phyloP scores from a whole-genome alignment of 23 red algal genomes.

The Gracilaria caudata region DNA sequence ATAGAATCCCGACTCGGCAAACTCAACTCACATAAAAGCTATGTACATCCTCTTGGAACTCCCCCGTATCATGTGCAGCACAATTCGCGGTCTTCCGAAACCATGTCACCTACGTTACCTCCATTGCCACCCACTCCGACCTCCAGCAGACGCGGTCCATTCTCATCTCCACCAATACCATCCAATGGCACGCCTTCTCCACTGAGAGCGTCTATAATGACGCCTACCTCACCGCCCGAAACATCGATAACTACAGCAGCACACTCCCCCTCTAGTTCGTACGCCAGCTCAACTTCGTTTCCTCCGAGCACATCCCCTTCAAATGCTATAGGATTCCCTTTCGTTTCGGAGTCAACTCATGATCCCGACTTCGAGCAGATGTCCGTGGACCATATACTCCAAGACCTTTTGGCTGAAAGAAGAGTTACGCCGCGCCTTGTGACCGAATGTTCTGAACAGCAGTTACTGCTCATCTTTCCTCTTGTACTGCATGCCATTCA shows the following conservation, averaged over 20 bases:
- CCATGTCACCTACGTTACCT: neutral
- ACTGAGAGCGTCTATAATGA: neutral
- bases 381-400: neutral
- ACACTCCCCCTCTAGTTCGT: neutral
- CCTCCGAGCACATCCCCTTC: neutral
- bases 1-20: too few relatives aligned
- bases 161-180: neutral
- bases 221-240: neutral
- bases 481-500: slow-evolving; percentile 8
- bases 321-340: neutral
- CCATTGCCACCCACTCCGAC: neutral
- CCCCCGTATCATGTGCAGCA: neutral
- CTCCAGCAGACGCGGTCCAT: neutral
- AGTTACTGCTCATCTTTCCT: slow-evolving; percentile 10
- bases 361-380: slow-evolving; percentile 16
- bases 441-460: slow-evolving; percentile 2
- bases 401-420: slow-evolving; percentile 11
- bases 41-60: too few relatives aligned
- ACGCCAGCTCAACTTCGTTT: neutral
- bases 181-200: neutral
- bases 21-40: too few relatives aligned
- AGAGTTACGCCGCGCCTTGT: slow-evolving; percentile 7
- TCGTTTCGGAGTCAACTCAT: neutral
- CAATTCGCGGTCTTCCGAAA: neutral
- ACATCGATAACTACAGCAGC: neutral